Evolutionary conservation across 2,329 filamentous ascomycete genomes (phyloP).

Genomic region (Penicillium olsonii): DNA sequence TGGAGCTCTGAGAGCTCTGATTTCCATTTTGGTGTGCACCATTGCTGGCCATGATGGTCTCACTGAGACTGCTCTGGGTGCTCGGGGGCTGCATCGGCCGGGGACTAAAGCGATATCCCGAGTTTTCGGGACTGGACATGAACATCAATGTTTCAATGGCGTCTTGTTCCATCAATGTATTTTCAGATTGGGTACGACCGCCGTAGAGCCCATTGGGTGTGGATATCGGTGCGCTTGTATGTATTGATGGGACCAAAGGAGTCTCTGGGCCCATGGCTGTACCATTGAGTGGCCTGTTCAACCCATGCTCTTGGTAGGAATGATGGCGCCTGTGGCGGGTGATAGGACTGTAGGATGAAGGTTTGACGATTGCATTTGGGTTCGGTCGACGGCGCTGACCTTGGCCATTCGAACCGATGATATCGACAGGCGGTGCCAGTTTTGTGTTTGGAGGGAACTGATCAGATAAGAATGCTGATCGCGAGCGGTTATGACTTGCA

Average conservation of each 20-base stretch:
- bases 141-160: conserved; percentile 54
- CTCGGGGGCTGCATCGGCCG: conserved; percentile 25
- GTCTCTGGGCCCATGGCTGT: conserved; percentile 31
- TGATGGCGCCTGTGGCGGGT: conserved; percentile 33
- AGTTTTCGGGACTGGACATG: conserved; percentile 53
- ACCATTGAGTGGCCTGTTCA: conserved; percentile 20
- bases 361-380: conserved; percentile 32
- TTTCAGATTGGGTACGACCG: conserved; percentile 43
- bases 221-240: conserved; percentile 19
- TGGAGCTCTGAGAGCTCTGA: conserved; percentile 23
- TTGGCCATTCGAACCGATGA: conserved; percentile 35
- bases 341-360: conserved; percentile 22
- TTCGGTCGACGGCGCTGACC: conserved; percentile 40
- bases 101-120: conserved; percentile 45
- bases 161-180: conserved; percentile 51
- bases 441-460: conserved; percentile 29
- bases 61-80: conserved; percentile 29
- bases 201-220: conserved; percentile 26
- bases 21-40: conserved; percentile 10
- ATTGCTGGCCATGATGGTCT: conserved; percentile 20
- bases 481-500: conserved; percentile 15
- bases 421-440: conserved; percentile 48
- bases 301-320: conserved; percentile 33
- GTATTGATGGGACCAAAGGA: conserved; percentile 31
- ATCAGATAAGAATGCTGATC: conserved; percentile 21